Base-by-base conservation (phyloP, 768 basidiomycete species). In the Trametes meyenii region DNA sequence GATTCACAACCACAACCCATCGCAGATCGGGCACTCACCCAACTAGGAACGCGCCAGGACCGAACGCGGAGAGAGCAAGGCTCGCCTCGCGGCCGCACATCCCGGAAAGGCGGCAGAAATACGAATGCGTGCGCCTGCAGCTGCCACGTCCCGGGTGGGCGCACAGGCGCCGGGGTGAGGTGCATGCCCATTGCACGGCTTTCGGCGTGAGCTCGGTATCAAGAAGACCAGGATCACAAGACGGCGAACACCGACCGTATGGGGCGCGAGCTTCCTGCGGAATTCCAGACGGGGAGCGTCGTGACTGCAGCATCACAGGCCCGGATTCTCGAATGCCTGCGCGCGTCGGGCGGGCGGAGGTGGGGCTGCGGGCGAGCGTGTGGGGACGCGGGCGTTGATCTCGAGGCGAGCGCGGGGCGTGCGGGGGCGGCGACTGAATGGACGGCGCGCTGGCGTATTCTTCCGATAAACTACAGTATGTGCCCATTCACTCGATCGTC, bases 181-280 rank as follows among this genome's bases (percentile, higher is more conserved):
- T n/a, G 24, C 11, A 12, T 12, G 6, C 3, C 23, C 33, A 5
- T 7, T 33, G 39, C 14, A 48, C 59, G 59, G 52, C 54, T 49
- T 35, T 51, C 61, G 61, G 61, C 45, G 56, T 19, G 56, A 62
- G 61, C 45, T 62, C 61, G 61, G 61, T 24, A 58, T 54, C 55
- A 62, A 58, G 61, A 58, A 62, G 35, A 13, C 50, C 39, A 48
- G 61, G 56, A 62, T 62, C 61, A 62, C 61, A 62, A 62, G 61
- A 54, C 61, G 61, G 55, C 55, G 50, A 58, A 52, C 24, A 51
- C 61, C 61, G 61, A 58, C 55, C 61, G 61, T 52, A 52, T 60
- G 59, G 51, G 44, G 40, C 51, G 38, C 49, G 57, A 21, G 57
- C 49, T 50, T 50, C 56, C 35, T 50, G 38, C 51, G 51, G 51